Evolutionary conservation across 2,329 filamentous ascomycete species (phyloP).

Genomic region (Diplodia scrobiculata): DNA sequence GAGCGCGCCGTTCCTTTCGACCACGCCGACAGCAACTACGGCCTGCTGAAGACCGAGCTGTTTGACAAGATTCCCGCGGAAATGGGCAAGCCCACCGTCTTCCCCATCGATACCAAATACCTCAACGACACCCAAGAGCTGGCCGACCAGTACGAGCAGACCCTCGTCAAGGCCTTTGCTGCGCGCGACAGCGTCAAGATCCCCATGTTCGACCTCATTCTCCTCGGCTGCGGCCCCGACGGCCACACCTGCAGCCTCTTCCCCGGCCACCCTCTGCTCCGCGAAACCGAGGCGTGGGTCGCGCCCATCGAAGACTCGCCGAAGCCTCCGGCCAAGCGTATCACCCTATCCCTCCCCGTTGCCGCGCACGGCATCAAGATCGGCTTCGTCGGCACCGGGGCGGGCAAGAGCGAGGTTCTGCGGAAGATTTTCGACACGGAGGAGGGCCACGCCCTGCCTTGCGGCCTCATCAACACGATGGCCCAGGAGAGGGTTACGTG

Average conservation of each 20-base stretch:
- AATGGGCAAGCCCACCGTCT: conserved; percentile 68
- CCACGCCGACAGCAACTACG: conserved; percentile 93
- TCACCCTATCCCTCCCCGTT: conserved; percentile 90
- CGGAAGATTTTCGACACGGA: conserved; percentile 86
- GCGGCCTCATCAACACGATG: conserved; percentile 81
- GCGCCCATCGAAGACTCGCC: conserved; percentile 89
- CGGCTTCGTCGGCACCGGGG: conserved; percentile 89
- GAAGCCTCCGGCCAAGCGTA: conserved; percentile 87
- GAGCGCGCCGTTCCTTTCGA: conserved; percentile 92
- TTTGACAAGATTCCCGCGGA: conserved; percentile 79
- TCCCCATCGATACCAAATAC: conserved; percentile 71
- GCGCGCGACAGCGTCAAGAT: conserved; percentile 90
- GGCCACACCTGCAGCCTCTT: conserved; percentile 97
- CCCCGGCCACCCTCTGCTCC: conserved; percentile 81
- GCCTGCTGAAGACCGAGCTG: conserved; percentile 80
- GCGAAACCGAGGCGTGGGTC: conserved; percentile 89
- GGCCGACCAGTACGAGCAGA: conserved; percentile 90
- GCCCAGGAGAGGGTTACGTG: conserved; percentile 86
- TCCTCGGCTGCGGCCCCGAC: conserved; percentile 92
- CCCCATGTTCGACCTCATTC: conserved; percentile 90
- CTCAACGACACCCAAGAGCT: conserved; percentile 84
- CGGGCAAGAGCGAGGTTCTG: conserved; percentile 85
- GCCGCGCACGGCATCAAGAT: conserved; percentile 83
- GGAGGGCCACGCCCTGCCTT: conserved; percentile 73
- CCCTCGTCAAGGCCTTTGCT: conserved; percentile 81